Conservation (phyloP, 2,329 filamentous ascomycete species). For the Colletotrichum orbiculare region DNA sequence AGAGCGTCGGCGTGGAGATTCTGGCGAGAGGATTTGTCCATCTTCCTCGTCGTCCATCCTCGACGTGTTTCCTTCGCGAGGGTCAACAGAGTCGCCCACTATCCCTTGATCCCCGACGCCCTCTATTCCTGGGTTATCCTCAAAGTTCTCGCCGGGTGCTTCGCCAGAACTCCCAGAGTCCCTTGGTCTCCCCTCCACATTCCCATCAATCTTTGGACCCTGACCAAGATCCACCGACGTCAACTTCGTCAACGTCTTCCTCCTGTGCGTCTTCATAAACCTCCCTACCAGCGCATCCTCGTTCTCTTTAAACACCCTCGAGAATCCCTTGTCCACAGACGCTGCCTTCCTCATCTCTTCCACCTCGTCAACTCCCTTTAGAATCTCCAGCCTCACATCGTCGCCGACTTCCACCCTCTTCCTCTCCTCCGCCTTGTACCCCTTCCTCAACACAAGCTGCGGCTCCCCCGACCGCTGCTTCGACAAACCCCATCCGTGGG, state of each 20-base stretch:
- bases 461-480: slow-evolving; percentile 50
- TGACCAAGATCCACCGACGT: slow-evolving; percentile 4
- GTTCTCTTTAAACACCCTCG: slow-evolving; percentile 57
- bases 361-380: slow-evolving; percentile 52
- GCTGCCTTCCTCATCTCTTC: slow-evolving; percentile 57
- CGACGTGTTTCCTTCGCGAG: not conserved
- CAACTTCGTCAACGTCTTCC: slow-evolving; percentile 22
- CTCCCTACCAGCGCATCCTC: slow-evolving; percentile 50
- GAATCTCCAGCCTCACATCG: slow-evolving; percentile 51
- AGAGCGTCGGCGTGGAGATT: too few relatives aligned
- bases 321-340: slow-evolving; percentile 55
- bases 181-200: slow-evolving; percentile 46
- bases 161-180: slow-evolving; percentile 40
- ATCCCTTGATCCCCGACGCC: too few relatives aligned
- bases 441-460: slow-evolving; percentile 43
- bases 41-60: slow-evolving; percentile 20
- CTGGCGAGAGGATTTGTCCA: slow-evolving; percentile 19
- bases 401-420: slow-evolving; percentile 46
- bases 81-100: not conserved
- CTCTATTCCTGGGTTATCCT: slow-evolving; percentile 17
- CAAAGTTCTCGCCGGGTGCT: slow-evolving; percentile 32
- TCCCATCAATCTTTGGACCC: slow-evolving; percentile 38
- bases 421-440: not conserved
- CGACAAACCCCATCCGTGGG: slow-evolving; percentile 62
- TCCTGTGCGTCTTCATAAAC: slow-evolving; percentile 40